Evolutionary conservation across 2,329 filamentous ascomycete genomes (phyloP).

Genomic region (Penicillium sp.): DNA sequence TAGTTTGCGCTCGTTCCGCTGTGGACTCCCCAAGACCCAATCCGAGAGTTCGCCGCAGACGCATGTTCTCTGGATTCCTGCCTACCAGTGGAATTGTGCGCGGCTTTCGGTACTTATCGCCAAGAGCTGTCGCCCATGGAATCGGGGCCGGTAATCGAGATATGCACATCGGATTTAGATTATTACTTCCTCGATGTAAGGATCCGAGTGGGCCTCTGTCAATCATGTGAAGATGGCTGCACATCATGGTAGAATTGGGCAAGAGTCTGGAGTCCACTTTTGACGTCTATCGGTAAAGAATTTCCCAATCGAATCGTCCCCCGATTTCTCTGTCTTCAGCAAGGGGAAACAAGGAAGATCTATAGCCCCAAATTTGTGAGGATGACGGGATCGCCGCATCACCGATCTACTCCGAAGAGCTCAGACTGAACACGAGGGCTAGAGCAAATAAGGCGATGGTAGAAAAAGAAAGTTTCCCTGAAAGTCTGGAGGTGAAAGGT

Average conservation of each 20-base stretch:
- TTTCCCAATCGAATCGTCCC: neutral
- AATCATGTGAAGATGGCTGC: neutral
- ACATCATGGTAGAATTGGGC: neutral
- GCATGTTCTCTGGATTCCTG: conserved; percentile 12
- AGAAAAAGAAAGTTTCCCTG: neutral
- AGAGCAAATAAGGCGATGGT: neutral
- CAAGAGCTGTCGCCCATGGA: neutral
- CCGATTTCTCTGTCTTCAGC: neutral
- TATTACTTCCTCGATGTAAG: neutral
- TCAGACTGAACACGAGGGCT: neutral
- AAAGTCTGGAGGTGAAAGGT: neutral
- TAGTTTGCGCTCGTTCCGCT: conserved; percentile 22
- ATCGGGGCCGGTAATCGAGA: neutral
- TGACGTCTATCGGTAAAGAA: neutral
- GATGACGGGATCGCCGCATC: neutral
- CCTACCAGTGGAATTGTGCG: neutral
- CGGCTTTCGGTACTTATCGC: neutral
- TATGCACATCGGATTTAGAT: neutral
- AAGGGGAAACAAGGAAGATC: neutral
- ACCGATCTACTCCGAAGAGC: neutral
- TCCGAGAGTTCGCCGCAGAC: conserved; percentile 6
- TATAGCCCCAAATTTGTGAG: neutral
- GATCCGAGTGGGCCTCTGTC: neutral
- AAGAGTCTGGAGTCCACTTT: neutral
- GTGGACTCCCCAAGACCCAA: conserved; percentile 24